Conservation (phyloP, 2,329 filamentous ascomycete species). For the Hawksworthiomyces lignivorus region DNA sequence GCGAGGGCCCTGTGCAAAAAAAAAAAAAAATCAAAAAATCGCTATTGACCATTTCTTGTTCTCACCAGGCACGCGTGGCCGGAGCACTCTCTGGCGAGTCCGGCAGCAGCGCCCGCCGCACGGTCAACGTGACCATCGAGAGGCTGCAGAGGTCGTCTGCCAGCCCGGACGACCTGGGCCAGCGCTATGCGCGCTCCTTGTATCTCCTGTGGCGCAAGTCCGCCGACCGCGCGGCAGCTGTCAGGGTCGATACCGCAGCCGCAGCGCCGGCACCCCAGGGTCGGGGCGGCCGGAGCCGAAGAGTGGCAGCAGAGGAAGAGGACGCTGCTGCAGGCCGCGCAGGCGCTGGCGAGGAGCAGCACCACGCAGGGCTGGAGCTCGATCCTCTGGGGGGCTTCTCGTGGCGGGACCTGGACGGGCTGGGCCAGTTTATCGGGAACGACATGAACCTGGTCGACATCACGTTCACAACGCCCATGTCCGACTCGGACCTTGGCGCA, state of each 20-base stretch:
- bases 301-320: neutral
- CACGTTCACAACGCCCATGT: constrained; percentile 9
- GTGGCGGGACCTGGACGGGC: constrained; percentile 8
- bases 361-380: neutral
- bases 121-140: constrained; percentile 51
- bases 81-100: constrained; percentile 50
- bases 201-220: constrained; percentile 49
- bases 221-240: neutral
- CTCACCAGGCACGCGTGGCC: constrained; percentile 43
- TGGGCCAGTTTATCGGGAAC: constrained; percentile 10
- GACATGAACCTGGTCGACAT: constrained; percentile 9
- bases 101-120: constrained; percentile 45
- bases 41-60: neutral
- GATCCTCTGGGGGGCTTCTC: constrained; percentile 9
- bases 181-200: constrained; percentile 53
- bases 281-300: neutral
- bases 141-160: constrained; percentile 51
- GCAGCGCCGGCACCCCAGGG: neutral
- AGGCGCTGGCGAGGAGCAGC: neutral
- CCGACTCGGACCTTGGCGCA: constrained; percentile 7
- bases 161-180: constrained; percentile 51
- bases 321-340: neutral
- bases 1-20: no score
- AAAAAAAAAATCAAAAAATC: no score
- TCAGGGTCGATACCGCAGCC: constrained; percentile 1